These are phyloP conservation scores for Fusarium sp. DNA, from an alignment of 2,329 filamentous ascomycete species.

Conservation along the genomic window DNA sequence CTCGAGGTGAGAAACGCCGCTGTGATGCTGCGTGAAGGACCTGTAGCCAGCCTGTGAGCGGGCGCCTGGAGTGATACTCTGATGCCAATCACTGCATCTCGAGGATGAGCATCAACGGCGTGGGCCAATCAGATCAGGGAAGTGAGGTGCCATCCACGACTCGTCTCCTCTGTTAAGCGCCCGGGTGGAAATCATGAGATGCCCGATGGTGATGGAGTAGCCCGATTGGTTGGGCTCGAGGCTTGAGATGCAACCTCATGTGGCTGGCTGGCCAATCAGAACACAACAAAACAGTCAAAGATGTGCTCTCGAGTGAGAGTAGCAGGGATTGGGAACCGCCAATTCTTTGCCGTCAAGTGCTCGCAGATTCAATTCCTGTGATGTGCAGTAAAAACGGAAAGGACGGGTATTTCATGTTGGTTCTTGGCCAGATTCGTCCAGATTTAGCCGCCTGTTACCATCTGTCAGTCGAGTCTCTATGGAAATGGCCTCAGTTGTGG, in stretches of 20 bases:
- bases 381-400: slow-evolving; percentile 3
- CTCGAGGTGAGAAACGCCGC: slow-evolving; percentile 21
- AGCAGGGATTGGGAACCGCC: slow-evolving; percentile 19
- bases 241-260: slow-evolving; percentile 24
- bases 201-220: slow-evolving; percentile 18
- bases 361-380: slow-evolving; percentile 23
- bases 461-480: slow-evolving; percentile 28
- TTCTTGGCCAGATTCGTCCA: slow-evolving; percentile 16
- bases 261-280: slow-evolving; percentile 39
- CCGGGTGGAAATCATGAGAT: slow-evolving; percentile 40
- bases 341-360: slow-evolving; percentile 17
- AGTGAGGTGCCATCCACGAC: slow-evolving; percentile 28
- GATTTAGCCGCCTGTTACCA: slow-evolving; percentile 28
- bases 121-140: slow-evolving; percentile 42
- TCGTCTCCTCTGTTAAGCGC: slow-evolving; percentile 45
- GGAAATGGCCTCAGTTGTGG: slow-evolving; percentile 26
- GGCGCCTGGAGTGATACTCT: slow-evolving; percentile 34
- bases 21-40: slow-evolving; percentile 28
- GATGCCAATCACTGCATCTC: slow-evolving; percentile 29
- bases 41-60: slow-evolving; percentile 28
- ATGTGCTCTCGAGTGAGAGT: slow-evolving; percentile 27
- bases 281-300: slow-evolving; percentile 6
- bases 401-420: neutral
- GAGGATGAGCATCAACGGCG: slow-evolving; percentile 4
- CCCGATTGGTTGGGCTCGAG: slow-evolving; percentile 41